Base-by-base conservation (phyloP, 139 green algal genomes). In the Microglena sp. region DNA sequence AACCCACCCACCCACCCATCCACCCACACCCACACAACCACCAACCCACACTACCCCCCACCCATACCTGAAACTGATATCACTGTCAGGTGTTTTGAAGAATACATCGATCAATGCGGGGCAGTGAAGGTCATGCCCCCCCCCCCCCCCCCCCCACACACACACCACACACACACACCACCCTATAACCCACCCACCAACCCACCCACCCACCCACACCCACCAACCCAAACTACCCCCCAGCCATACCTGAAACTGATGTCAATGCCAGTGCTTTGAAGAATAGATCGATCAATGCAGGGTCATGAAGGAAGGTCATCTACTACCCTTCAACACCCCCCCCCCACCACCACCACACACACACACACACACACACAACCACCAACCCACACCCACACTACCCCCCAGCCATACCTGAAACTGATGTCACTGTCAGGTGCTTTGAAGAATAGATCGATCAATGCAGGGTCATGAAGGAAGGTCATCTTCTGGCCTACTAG, bases 291-390 rank as follows among this genome's bases (percentile, higher is more conserved):
- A 91, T 75, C 18, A 80, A 56, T 0, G 43, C 29, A 0, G 78
- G 76, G 1, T 79, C 54, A 27, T 82, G 83, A 6, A 87, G 32
- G 29, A 86, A 92, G 1, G 77, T 79, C 82, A 92, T 88, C 27
- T 46, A 28, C 62, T 85, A n/a, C n/a, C n/a, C n/a, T n/a, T n/a
- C n/a, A n/a, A n/a, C n/a, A n/a, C n/a, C n/a, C n/a, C n/a, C n/a
- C n/a, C n/a, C n/a, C n/a, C n/a, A n/a, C n/a, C n/a, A n/a, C n/a
- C n/a, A n/a, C n/a, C n/a, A 26, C 58, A 53, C 4, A 27, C 5
- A 65, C n/a, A 53, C 31, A 26, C 58, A 50, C 29, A 53, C 22
- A 53, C 6, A 27, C 21, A 33, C 31, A 31, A 18, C 32, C 31
- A n/a, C 34, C 22, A 29, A 22, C 8, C 11, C 18, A 50, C n/a